phyloP scores from a whole-genome alignment of 129 eudicot species.

The Flaveria brownii region DNA sequence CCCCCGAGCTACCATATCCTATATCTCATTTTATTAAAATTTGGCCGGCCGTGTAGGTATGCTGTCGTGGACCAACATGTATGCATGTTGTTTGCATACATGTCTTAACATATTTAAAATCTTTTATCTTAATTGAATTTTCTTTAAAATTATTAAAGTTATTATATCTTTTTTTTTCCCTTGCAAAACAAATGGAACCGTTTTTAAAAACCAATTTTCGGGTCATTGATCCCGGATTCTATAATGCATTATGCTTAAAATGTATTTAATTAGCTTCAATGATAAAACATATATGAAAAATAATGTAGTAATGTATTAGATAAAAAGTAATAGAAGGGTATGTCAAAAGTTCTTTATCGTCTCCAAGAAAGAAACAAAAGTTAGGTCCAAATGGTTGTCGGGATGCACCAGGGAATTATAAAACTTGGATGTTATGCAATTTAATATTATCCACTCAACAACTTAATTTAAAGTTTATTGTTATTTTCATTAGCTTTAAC shows the following conservation, averaged over 20 bases:
- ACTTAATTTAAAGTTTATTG: background rate
- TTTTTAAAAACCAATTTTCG: too few relatives aligned
- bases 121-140: background rate
- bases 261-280: background rate
- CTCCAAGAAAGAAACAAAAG: conserved; percentile 5
- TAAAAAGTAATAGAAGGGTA: too few relatives aligned
- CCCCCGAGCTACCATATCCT: background rate
- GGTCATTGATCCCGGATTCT: too few relatives aligned
- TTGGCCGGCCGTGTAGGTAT: background rate
- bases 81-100: background rate
- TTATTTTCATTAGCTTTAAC: background rate
- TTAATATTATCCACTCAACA: conserved; percentile 1
- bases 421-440: background rate
- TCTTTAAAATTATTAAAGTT: too few relatives aligned
- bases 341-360: background rate
- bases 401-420: background rate
- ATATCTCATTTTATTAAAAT: background rate
- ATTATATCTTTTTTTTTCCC: too few relatives aligned
- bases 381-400: conserved; percentile 4
- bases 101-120: background rate
- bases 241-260: too few relatives aligned
- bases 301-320: too few relatives aligned
- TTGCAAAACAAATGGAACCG: too few relatives aligned
- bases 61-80: background rate
- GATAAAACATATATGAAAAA: background rate